Evolutionary conservation across 345 rosid species (phyloP), one percentile per base, ranked within the genome.

Genomic region (Arabis alpina): DNA sequence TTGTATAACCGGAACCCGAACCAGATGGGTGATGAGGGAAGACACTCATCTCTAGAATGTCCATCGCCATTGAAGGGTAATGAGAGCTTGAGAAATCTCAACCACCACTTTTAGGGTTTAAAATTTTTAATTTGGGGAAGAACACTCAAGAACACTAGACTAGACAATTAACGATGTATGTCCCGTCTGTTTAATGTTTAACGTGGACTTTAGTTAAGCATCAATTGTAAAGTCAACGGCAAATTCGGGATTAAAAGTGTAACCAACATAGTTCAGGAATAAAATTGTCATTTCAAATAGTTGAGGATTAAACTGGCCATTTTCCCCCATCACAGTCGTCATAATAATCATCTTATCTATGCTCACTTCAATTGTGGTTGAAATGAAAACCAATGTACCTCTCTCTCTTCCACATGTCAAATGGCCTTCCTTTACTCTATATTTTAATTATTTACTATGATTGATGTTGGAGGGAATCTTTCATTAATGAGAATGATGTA

Each of bases 1-100:
- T 91, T 16, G 50, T 72, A 70, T 80, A 86, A 63, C 84, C 76
- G 0, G 92, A 77, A 80, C 83, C 86, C 25, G 94, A 83, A 44
- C 82, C 83, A 64, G 79, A 2, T 56, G 12, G 66, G 59, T 78
- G 87, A 48, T 81, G 89, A 76, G 74, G 72, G 56, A 84, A 82
- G 48, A 82, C 63, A 73, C 23, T 19, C 23, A 0, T 19, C 23
- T 19, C 23, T 19, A 19, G 23, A 19, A 73, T 83, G 53, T 87
- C 87, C 82, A 83, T 72, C 10, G 71, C 64, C 80, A 78, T 71
- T 60, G 90, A 80, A 42, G 71, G 64, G 71, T 80, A 87, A 47
- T 80, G 82, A 25, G 88, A 83, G 74, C 71, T 80, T 15, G 82
- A 67, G 73, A 82, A 87, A 65, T 82, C 91, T 65, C 57, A 47